These are phyloP conservation scores for Nidularia sp. DNA, from an alignment of 768 basidiomycete genomes.

Conservation along the genomic window DNA sequence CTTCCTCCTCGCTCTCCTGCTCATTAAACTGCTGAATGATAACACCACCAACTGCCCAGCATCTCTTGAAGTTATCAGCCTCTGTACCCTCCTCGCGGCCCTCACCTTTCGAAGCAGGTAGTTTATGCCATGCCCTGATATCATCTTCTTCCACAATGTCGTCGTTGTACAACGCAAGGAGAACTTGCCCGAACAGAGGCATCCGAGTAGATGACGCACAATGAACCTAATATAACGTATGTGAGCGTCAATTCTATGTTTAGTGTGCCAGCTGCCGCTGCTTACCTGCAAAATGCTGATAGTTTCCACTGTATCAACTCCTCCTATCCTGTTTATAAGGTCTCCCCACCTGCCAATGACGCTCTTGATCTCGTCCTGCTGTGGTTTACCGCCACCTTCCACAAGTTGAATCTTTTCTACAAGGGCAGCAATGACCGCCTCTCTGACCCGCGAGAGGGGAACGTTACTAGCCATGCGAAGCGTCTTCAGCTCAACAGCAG, in stretches of 20 bases:
- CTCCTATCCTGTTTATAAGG: conserved; percentile 77
- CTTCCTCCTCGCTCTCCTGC: conserved; percentile 52
- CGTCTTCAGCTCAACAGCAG: conserved; percentile 91
- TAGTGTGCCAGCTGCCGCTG: conserved; percentile 2
- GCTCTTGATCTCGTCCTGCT: conserved; percentile 60
- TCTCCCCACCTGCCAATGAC: conserved; percentile 79
- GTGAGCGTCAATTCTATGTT: neutral
- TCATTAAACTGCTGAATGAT: conserved; percentile 83
- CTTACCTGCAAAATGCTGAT: conserved; percentile 73
- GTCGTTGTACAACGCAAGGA: conserved; percentile 84
- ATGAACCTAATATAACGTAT: conserved; percentile 40
- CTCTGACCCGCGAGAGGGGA: conserved; percentile 75
- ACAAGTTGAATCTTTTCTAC: conserved; percentile 68
- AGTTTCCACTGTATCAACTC: conserved; percentile 79
- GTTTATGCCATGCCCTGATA: conserved; percentile 81
- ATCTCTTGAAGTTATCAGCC: conserved; percentile 57
- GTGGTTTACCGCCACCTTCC: conserved; percentile 47
- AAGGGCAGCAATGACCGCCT: conserved; percentile 84
- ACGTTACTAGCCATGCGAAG: conserved; percentile 97
- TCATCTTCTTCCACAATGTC: conserved; percentile 91
- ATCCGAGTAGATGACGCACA: conserved; percentile 61
- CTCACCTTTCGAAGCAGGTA: conserved; percentile 49
- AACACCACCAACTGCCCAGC: conserved; percentile 65
- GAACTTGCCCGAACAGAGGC: conserved; percentile 77
- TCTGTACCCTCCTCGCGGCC: conserved; percentile 33